Base-by-base conservation (phyloP, 1,284 basidiomycete genomes). In the Prillingera fragicola region DNA sequence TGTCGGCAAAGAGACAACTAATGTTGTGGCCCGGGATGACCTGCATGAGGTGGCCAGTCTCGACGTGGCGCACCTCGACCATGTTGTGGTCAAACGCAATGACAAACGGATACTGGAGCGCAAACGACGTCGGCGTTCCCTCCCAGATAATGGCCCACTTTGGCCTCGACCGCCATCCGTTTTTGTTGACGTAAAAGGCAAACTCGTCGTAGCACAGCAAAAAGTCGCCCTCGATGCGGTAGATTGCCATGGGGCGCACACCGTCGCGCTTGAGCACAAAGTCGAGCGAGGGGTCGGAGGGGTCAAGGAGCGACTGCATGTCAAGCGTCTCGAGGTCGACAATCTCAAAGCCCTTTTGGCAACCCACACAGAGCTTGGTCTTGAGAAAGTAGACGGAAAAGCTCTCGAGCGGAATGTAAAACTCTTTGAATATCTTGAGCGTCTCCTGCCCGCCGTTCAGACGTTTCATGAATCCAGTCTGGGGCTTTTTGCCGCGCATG, bases 301-400 rank as follows among this genome's bases (percentile, higher is more conserved):
- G 95, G 70, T 99, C 95, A 43, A 99, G 77, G 52, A 99, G 70
- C 8, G 89, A 89, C 73, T 98, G 94, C 37, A 92, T 97, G 70
- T 98, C 95, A 67, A 99, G 76, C 44, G 86, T 95, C 51, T 97
- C 92, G 38, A 97, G 78, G 70, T 99, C 95, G 55, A 99, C 91
- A 57, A 98, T 97, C n/a, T 98, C 95, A 67, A 99, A 98, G n/a
- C 95, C 95, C 65, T 91, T 87, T 13, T 91, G 89, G 65, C 91
- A 95, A 2, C 94, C 95, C 12, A 99, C 87, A 65, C 95, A 98
- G 48, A 99, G 81, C 74, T 87, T 90, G 43, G 92, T 96, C 77
- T 95, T 96, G 59, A 99, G 78, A 75, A 96, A 97, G 73, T 97
- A 91, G 38, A 98, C 87, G 8, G 91, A 96, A 53, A 83, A 89